Evolutionary conservation across 2,329 filamentous ascomycete species (phyloP), one percentile per base, ranked within the genome.

Genomic region (Dendryphion nanum): DNA sequence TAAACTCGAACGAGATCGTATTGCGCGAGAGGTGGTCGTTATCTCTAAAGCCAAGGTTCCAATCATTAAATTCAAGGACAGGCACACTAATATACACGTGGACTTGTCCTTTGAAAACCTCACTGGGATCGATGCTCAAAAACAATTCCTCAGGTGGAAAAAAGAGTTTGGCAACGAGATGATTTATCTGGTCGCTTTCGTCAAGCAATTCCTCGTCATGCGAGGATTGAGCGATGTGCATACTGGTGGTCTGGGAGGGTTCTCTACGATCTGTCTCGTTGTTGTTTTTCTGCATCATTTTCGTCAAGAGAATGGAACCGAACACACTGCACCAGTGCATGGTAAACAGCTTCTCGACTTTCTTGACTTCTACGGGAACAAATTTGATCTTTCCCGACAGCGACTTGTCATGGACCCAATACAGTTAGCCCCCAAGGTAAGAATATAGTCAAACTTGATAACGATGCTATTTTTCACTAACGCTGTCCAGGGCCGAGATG

Each of bases 61-160:
- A 0, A 80, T 98, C 37, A 80, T 97, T 67, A 98, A 98, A 64
- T 97, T 87, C 57, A 77, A 88, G 30, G 93, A 98, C 58, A 75
- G 71, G 38, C 56, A 77, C 37, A 96, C 90, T 2, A 83, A 82
- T 10, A 72, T 98, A 37, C 87, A 86, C 51, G 85, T 97, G 10
- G 93, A 98, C 61, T 78, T 98, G 10, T 97, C 90, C 0, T 96
- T 98, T 59, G 91, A 98, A 68, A 97, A 96, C 58, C 68, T 83
- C 23, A 87, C 85, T 29, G 93, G 93, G 8, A 70, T 96, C 7
- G 68, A 77, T 14, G 91, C 93, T 3, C 85, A 93, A 55, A 70
- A 82, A 14, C 96, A 89, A 0, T 95, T 96, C 61, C 67, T 81
- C 37, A 64, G 72, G 0, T 98, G 93, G 93, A 90, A 86, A 64